phyloP scores from a whole-genome alignment of 176 grass and related monocot species.

The Olyra latifolia region DNA sequence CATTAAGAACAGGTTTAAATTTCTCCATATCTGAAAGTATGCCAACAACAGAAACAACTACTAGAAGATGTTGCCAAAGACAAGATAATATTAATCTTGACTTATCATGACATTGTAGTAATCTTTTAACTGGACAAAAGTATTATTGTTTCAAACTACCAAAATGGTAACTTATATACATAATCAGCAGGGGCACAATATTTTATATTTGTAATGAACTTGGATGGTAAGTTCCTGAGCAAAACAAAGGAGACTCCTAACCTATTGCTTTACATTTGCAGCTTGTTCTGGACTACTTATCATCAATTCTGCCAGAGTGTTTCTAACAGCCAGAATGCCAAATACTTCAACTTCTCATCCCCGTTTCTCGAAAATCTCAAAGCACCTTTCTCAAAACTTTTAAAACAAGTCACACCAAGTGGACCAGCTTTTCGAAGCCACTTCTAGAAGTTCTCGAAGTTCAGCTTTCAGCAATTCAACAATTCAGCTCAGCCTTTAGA shows the following conservation, averaged over 20 bases:
- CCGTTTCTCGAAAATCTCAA: too few species aligned
- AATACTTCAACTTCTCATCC: too few species aligned
- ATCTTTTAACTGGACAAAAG: neutral
- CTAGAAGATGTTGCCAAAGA: constrained; percentile 69
- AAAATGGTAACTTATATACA: neutral
- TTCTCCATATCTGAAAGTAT: constrained; percentile 49
- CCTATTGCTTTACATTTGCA: neutral
- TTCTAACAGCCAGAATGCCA: too few species aligned
- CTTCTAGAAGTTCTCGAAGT: too few species aligned
- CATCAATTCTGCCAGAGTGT: too few species aligned
- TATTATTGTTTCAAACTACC: neutral
- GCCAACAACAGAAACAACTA: constrained; percentile 64
- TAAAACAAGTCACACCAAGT: too few species aligned
- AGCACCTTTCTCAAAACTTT: too few species aligned
- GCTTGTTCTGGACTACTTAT: too few species aligned
- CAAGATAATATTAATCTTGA: constrained; percentile 3
- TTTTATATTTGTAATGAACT: neutral
- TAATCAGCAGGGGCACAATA: neutral
- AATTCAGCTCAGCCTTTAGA: too few species aligned
- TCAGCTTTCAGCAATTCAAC: too few species aligned
- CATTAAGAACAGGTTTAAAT: constrained; percentile 55
- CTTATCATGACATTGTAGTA: neutral
- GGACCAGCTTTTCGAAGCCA: too few species aligned
- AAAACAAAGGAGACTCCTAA: neutral
- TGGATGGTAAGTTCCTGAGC: neutral